Conservation (phyloP, 192 early-diverging fungal species). For the Coemansia sp. region DNA sequence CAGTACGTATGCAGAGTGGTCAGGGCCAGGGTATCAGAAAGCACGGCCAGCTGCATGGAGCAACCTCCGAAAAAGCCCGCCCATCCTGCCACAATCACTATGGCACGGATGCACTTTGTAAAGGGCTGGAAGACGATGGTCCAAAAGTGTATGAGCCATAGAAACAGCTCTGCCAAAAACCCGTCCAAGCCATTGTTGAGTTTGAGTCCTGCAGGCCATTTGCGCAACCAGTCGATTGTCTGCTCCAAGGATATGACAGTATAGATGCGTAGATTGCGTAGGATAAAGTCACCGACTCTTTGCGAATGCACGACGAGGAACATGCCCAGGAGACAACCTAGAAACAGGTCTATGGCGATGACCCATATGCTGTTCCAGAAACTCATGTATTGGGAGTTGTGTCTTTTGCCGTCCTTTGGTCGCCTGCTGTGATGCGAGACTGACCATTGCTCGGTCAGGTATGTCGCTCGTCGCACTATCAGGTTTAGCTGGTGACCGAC, state of each 20-base stretch:
- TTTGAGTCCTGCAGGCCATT: conserved; percentile 93
- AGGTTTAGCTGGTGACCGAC: conserved; percentile 87
- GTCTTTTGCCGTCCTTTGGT: conserved; percentile 29
- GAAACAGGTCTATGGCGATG: conserved; percentile 85
- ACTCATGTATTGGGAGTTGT: conserved; percentile 52
- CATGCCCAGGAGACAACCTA: conserved; percentile 76
- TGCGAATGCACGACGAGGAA: conserved; percentile 63
- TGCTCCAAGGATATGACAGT: conserved; percentile 66
- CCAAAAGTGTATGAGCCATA: conserved; percentile 87
- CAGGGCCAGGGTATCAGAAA: conserved; percentile 80
- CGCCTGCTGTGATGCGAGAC: conserved; percentile 57
- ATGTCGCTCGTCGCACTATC: conserved; percentile 76
- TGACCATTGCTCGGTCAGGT: conserved; percentile 83
- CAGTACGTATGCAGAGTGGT: conserved; percentile 89
- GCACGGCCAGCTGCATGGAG: conserved; percentile 77
- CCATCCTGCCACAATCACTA: conserved; percentile 70
- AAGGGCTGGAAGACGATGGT: conserved; percentile 57
- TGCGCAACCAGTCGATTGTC: conserved; percentile 86
- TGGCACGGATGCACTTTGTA: conserved; percentile 45
- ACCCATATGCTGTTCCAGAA: conserved; percentile 98
- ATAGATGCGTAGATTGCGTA: conserved; percentile 54
- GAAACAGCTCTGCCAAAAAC: conserved; percentile 89
- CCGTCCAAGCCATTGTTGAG: conserved; percentile 84
- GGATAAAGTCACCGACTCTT: conserved; percentile 54
- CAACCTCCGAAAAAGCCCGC: conserved; percentile 76